phyloP scores from a whole-genome alignment of 257 asterid genomes.

The Ocimum tenuiflorum region DNA sequence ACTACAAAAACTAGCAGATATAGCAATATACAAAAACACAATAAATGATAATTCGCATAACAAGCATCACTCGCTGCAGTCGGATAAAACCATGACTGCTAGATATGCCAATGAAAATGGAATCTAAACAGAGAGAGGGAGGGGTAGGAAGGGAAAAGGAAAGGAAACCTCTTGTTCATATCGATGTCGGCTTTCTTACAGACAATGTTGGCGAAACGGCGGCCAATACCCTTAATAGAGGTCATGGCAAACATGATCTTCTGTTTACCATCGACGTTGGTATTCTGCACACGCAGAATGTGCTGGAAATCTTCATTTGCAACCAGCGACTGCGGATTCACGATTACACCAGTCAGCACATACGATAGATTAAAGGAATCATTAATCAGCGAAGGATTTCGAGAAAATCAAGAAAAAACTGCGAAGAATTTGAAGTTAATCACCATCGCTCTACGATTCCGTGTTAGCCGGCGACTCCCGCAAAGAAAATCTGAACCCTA shows the following conservation, averaged over 20 bases:
- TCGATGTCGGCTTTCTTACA: constrained; percentile 85
- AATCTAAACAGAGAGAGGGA: no score
- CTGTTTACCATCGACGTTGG: constrained; percentile 86
- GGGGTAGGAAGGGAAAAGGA: no score
- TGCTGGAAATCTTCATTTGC: constrained; percentile 82
- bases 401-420: no score
- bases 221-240: constrained; percentile 86
- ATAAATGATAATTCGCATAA: no score
- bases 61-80: no score
- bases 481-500: not conserved
- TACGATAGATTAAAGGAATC: no score
- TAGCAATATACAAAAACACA: no score
- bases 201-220: constrained; percentile 76
- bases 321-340: constrained; percentile 49
- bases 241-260: constrained; percentile 91
- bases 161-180: constrained; percentile 68
- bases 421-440: not conserved
- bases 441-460: not conserved
- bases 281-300: constrained; percentile 83
- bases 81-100: no score
- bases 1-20: no score
- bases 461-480: not conserved
- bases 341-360: not conserved
- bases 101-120: no score
- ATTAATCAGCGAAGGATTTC: no score